Evolutionary conservation across 2,329 filamentous ascomycete species (phyloP).

Genomic region (Fusarium drepaniforme): DNA sequence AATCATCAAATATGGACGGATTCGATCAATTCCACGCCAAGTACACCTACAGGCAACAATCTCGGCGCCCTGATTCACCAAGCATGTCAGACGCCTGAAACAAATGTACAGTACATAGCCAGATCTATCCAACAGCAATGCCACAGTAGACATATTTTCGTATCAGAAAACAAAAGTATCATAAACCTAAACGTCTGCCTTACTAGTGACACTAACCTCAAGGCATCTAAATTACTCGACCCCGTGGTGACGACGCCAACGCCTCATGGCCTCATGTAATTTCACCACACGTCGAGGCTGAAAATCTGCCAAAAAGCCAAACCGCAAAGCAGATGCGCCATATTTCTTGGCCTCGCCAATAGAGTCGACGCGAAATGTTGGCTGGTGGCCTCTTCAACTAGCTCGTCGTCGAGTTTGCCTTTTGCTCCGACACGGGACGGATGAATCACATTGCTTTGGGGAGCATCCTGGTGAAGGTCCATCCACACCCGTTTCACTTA

Average conservation of each 20-base stretch:
- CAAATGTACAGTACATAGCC: background rate
- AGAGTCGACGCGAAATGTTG: background rate
- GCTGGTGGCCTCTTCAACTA: background rate
- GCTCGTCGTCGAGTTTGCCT: background rate
- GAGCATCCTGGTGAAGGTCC: background rate
- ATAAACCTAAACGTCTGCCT: background rate
- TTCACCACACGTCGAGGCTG: background rate
- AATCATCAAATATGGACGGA: background rate
- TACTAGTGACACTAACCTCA: background rate
- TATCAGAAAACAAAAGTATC: background rate
- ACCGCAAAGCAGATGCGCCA: background rate
- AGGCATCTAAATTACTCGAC: slow-evolving; percentile 7
- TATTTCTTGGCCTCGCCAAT: background rate
- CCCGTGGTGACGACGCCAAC: slow-evolving; percentile 1
- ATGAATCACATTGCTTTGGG: background rate
- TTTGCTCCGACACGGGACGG: background rate
- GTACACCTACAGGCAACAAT: background rate
- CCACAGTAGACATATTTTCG: background rate
- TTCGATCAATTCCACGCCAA: background rate
- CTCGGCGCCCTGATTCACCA: background rate
- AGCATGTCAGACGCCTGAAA: background rate
- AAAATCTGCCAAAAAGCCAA: background rate
- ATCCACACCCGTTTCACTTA: background rate
- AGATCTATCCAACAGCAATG: background rate
- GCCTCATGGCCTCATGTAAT: slow-evolving; percentile 15